Base-by-base conservation (phyloP, 2,329 filamentous ascomycete species). In the Helotiales sp. region DNA sequence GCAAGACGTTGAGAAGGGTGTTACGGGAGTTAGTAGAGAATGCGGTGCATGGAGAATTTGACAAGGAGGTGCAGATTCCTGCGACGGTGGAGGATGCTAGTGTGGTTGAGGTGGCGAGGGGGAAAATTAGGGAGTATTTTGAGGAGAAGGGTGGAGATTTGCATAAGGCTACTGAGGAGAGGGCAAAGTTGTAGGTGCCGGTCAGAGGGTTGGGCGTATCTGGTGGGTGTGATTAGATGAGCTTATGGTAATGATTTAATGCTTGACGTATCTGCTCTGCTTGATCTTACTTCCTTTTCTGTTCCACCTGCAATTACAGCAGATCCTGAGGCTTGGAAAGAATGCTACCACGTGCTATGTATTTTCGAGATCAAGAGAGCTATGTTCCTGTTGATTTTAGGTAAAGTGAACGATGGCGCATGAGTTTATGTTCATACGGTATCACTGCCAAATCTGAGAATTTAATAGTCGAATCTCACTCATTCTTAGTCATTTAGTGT, bases 11-110 rank as follows among this genome's bases (percentile, higher is more conserved):
- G 58, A 80, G 93, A 3, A 79, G 93, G 24, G 91, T 96, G 30
- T 75, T 97, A 71, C 81, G 90, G 30, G 90, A 96, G 75, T 75
- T 97, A 64, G 76, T 96, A 15, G 93, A 97, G 76, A 91, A 96
- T 69, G 91, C 85, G 0, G 85, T 87, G 5, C 81, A 87, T 59
- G 90, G 84, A 1, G 84, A 93, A 25, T 88, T 88, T 66, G 86
- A 88, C 15, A 88, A 85, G 71, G 77, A 83, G 48, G 88, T 96
- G 1, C 79, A 80, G 60, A 84, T 93, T 46, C 93, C 93, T 8
- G 89, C 88, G 25, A 96, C 92, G 3, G 88, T 97, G 47, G 93
- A 96, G 74, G 93, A 97, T 75, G 76, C 76, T 1, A 79, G 82
- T 27, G 90, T 89, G 8, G 85, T 97, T 7, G 85, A 88, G 19